Evolutionary conservation across 2,329 filamentous ascomycete species (phyloP).

Genomic region (Xylaria sp.): DNA sequence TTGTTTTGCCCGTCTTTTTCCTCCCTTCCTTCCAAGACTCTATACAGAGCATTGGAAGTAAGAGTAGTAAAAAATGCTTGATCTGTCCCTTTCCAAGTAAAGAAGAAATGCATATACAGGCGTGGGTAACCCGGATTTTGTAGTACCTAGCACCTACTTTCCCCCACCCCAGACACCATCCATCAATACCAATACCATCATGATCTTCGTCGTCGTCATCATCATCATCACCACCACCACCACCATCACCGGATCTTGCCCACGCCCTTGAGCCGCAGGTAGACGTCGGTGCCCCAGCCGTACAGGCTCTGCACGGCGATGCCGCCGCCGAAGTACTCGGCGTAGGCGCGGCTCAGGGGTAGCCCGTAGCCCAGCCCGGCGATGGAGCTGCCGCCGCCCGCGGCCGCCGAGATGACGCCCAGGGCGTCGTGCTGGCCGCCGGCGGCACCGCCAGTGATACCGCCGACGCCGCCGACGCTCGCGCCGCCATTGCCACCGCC

Average conservation of each 20-base stretch:
- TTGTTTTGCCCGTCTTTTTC: no score
- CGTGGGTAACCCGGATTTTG: no score
- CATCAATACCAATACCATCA: no score
- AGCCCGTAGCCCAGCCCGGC: slow-evolving; percentile 92
- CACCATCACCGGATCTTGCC: slow-evolving; percentile 51
- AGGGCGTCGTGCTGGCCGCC: slow-evolving; percentile 68
- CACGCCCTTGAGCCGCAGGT: slow-evolving; percentile 65
- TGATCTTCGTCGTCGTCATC: no score
- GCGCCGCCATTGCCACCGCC: slow-evolving; percentile 43
- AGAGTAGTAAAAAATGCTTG: no score
- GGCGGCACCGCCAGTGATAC: slow-evolving; percentile 35
- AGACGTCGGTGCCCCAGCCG: slow-evolving; percentile 83
- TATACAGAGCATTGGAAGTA: no score
- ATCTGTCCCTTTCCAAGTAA: no score
- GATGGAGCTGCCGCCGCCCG: slow-evolving; percentile 77
- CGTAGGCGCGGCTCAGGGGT: slow-evolving; percentile 88
- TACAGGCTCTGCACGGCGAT: slow-evolving; percentile 94
- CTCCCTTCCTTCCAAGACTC: no score
- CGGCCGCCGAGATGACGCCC: slow-evolving; percentile 72
- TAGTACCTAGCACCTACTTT: no score
- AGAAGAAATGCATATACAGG: no score
- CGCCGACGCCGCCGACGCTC: slow-evolving; percentile 39
- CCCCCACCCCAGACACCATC: no score
- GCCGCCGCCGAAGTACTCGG: slow-evolving; percentile 96
- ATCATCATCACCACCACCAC: no score